phyloP scores from a whole-genome alignment of 306 rosid species.

The Trifolium pratense region DNA sequence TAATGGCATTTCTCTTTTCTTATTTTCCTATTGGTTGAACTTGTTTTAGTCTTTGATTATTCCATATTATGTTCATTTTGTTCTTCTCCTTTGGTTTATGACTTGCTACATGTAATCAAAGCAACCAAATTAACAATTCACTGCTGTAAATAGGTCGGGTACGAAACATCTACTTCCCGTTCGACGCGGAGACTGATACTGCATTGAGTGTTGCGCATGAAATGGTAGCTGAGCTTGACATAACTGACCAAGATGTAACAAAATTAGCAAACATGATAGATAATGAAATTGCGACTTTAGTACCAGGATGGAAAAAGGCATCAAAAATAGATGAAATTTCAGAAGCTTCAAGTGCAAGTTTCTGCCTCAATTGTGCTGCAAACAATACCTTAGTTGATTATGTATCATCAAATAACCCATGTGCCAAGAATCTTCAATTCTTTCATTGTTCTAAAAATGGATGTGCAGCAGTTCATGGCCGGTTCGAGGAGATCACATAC shows the following conservation, averaged over 20 bases:
- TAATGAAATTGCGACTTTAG: constrained; percentile 68
- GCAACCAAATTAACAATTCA: constrained; percentile 17
- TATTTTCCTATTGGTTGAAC: constrained; percentile 23
- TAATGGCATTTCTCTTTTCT: constrained; percentile 24
- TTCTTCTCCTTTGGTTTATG: constrained; percentile 17
- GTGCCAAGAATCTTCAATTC: constrained; percentile 69
- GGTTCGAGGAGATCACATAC: constrained; percentile 92
- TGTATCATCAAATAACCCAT: constrained; percentile 57
- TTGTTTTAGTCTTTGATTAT: constrained; percentile 26
- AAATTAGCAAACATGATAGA: constrained; percentile 91
- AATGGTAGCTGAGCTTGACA: constrained; percentile 93
- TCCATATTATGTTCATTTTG: constrained; percentile 24
- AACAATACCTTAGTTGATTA: constrained; percentile 57
- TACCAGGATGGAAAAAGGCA: constrained; percentile 76
- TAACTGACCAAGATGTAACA: constrained; percentile 81
- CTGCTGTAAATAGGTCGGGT: constrained; percentile 63
- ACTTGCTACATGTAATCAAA: constrained; percentile 23
- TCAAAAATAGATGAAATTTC: constrained; percentile 52
- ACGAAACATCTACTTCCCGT: constrained; percentile 96
- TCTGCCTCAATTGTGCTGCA: constrained; percentile 65
- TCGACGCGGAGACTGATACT: constrained; percentile 81
- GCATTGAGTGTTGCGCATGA: constrained; percentile 83
- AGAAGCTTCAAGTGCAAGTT: constrained; percentile 47
- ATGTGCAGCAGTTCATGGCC: constrained; percentile 78
- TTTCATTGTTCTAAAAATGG: constrained; percentile 77